Conservation (phyloP, 129 eudicot species). For the Centella asiatica region DNA sequence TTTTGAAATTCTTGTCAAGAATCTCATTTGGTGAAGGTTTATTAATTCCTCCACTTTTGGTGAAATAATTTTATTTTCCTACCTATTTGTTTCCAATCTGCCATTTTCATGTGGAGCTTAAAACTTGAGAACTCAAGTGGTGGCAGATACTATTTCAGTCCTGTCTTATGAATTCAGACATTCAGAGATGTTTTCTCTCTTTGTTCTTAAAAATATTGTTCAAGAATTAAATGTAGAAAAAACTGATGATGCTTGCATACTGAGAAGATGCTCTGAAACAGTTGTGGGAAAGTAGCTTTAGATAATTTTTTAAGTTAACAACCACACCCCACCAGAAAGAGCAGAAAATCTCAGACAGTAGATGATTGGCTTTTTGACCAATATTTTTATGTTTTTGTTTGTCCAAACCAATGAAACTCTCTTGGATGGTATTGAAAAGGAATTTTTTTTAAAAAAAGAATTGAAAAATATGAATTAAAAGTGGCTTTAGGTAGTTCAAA, state of each 20-base stretch:
- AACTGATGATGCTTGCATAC: slow-evolving; percentile 3
- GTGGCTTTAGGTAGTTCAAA: slow-evolving; percentile 21
- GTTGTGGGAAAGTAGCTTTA: slow-evolving; percentile 26
- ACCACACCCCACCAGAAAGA: slow-evolving; percentile 37
- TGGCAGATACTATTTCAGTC: slow-evolving; percentile 23
- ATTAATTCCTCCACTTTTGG: slow-evolving; percentile 13
- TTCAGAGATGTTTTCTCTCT: not conserved
- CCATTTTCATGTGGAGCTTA: slow-evolving; percentile 9
- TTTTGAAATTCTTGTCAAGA: slow-evolving; percentile 8
- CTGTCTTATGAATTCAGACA: slow-evolving; percentile 4
- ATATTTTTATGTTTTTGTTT: slow-evolving; percentile 9
- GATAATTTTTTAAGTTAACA: slow-evolving; percentile 38
- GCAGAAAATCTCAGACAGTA: slow-evolving; percentile 37
- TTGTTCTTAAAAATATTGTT: slow-evolving; percentile 2
- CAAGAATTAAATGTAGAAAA: slow-evolving; percentile 21
- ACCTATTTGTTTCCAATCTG: not conserved
- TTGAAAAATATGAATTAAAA: slow-evolving; percentile 7
- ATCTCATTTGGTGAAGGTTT: not conserved
- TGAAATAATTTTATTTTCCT: slow-evolving; percentile 17
- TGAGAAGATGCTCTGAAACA: slow-evolving; percentile 36
- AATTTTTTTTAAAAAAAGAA: slow-evolving; percentile 16
- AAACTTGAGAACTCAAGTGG: slow-evolving; percentile 1
- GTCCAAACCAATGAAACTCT: slow-evolving; percentile 12
- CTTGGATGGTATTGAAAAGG: slow-evolving; percentile 21
- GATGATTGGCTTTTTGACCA: slow-evolving; percentile 26